These are phyloP conservation scores for Fusarium subglutinans DNA, from an alignment of 2,329 filamentous ascomycete genomes.

Conservation along the genomic window DNA sequence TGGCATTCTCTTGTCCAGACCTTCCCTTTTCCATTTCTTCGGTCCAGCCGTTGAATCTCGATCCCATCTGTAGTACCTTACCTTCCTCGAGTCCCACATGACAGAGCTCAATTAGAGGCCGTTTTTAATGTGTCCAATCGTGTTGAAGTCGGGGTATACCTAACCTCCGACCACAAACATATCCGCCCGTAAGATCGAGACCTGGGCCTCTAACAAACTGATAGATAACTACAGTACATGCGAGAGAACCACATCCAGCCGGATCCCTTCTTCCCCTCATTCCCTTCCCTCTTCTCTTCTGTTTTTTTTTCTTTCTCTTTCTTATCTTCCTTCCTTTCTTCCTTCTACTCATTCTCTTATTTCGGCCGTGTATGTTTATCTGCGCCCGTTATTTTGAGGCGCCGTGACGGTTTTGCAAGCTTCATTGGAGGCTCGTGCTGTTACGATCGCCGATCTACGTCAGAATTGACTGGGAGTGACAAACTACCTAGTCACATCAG, in stretches of 20 bases:
- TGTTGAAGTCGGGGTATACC: slow-evolving; percentile 9
- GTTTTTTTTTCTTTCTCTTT: not conserved
- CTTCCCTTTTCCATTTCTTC: slow-evolving; percentile 7
- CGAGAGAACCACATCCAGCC: not conserved
- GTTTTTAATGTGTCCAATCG: slow-evolving; percentile 3
- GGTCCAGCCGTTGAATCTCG: slow-evolving; percentile 24
- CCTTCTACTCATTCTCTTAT: not conserved
- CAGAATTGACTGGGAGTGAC: slow-evolving; percentile 12
- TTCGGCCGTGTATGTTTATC: not conserved
- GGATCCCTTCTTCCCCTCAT: slow-evolving; percentile 1
- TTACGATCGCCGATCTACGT: slow-evolving; percentile 18
- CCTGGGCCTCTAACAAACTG: not conserved
- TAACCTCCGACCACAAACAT: slow-evolving; percentile 13
- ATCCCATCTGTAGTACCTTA: slow-evolving; percentile 3
- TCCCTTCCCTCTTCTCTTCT: not conserved
- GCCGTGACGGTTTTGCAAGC: slow-evolving; percentile 1
- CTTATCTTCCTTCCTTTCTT: not conserved
- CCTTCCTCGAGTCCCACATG: slow-evolving; percentile 14
- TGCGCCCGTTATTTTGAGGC: slow-evolving; percentile 11
- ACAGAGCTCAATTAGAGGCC: not conserved
- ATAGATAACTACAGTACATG: not conserved
- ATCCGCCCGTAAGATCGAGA: slow-evolving; percentile 3
- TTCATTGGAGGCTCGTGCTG: slow-evolving; percentile 16
- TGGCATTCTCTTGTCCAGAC: not conserved
- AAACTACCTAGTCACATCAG: not conserved